Conservation (phyloP, 345 rosid genomes). For the Kernera saxatilis region DNA sequence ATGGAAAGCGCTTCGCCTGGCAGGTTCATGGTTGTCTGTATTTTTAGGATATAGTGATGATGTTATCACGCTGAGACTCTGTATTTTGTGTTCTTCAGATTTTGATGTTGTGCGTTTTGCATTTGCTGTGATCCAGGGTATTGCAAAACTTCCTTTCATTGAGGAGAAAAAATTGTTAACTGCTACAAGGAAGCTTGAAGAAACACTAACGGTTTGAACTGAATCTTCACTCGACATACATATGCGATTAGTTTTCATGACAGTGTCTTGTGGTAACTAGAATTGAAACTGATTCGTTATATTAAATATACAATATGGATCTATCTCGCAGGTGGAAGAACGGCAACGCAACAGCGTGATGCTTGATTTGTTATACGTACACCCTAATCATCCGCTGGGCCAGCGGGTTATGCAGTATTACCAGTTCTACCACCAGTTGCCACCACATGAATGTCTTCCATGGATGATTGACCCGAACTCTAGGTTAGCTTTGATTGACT, state of each 20-base stretch:
- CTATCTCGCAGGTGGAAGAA: conserved; percentile 65
- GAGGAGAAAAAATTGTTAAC: conserved; percentile 70
- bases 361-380: conserved; percentile 80
- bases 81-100: neutral
- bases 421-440: conserved; percentile 28
- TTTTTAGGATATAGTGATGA: conserved; percentile 17
- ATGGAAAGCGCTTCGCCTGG: conserved; percentile 97
- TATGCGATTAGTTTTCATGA: neutral
- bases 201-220: conserved; percentile 62
- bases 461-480: conserved; percentile 47
- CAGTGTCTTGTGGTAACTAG: neutral
- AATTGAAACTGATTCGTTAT: neutral
- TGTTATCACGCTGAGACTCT: conserved; percentile 1
- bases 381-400: conserved; percentile 61
- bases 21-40: conserved; percentile 51
- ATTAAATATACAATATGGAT: conserved; percentile 1
- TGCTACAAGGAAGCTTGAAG: conserved; percentile 83
- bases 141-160: conserved; percentile 92
- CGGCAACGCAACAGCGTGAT: conserved; percentile 70
- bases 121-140: conserved; percentile 54
- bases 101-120: conserved; percentile 1
- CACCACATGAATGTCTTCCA: conserved; percentile 40
- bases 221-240: neutral
- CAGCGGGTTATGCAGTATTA: conserved; percentile 40
- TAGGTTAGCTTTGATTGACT: conserved; percentile 49